Evolutionary conservation across 2,329 filamentous ascomycete species (phyloP).

Genomic region (Colletotrichum sp.): DNA sequence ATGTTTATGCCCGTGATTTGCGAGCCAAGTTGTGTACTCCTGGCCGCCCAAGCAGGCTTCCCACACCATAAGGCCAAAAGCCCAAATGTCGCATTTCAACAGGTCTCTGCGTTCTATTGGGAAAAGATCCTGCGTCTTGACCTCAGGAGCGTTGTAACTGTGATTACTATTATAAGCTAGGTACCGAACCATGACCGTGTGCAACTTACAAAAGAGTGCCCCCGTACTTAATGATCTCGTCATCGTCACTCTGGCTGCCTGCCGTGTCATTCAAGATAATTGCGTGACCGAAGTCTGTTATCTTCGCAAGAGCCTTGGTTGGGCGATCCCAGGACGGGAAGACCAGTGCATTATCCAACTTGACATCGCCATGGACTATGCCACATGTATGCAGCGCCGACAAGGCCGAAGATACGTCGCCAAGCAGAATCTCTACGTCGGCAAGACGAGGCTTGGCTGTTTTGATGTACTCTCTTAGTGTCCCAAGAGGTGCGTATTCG

Average conservation of each 20-base stretch:
- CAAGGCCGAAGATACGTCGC: neutral
- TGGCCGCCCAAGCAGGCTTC: neutral
- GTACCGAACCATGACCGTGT: fast-evolving
- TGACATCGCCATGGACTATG: neutral
- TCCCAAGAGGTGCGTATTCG: neutral
- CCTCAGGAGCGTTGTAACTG: neutral
- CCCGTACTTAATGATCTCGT: neutral
- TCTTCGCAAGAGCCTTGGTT: neutral
- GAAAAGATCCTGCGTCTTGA: neutral
- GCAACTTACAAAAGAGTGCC: neutral
- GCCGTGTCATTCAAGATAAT: neutral
- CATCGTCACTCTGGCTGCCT: neutral
- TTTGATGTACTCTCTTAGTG: neutral
- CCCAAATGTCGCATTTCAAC: neutral
- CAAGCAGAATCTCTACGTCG: neutral
- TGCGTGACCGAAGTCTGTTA: neutral
- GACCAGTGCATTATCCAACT: neutral
- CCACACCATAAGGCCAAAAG: neutral
- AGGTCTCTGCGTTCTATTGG: neutral
- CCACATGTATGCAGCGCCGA: neutral
- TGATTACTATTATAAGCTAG: fast-evolving
- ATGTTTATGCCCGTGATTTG: neutral
- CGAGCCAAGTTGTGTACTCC: neutral
- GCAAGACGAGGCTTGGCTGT: neutral
- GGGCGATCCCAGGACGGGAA: neutral